phyloP scores from a whole-genome alignment of 768 basidiomycete genomes.

The Hemileccinum impolitum region DNA sequence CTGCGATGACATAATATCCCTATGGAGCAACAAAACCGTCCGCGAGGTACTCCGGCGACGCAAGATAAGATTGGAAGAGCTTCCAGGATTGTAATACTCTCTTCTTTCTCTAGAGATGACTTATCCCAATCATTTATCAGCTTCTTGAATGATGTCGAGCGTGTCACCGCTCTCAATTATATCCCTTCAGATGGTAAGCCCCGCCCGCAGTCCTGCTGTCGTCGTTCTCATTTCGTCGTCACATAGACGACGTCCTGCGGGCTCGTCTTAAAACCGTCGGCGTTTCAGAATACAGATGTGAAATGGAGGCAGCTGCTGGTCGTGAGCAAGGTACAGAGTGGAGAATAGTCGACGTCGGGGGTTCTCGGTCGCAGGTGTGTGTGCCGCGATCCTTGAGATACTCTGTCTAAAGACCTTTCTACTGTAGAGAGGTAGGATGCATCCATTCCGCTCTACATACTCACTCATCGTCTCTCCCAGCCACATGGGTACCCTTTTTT shows the following conservation, averaged over 20 bases:
- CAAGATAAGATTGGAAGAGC: constrained; percentile 49
- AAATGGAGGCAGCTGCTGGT: constrained; percentile 63
- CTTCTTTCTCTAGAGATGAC: not conserved
- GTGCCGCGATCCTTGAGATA: not conserved
- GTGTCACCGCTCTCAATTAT: constrained; percentile 43
- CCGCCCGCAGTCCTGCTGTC: not conserved
- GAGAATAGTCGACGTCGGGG: constrained; percentile 54
- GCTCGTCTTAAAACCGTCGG: constrained; percentile 64
- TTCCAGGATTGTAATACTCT: constrained; percentile 44
- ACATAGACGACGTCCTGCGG: constrained; percentile 47
- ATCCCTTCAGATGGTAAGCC: constrained; percentile 45
- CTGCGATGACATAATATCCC: constrained; percentile 39
- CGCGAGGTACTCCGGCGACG: constrained; percentile 40
- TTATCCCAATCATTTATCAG: constrained; percentile 19
- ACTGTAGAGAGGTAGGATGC: constrained; percentile 34
- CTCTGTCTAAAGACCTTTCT: constrained; percentile 3
- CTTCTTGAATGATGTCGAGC: constrained; percentile 50
- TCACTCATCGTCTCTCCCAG: constrained; percentile 25
- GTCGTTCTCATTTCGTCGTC: constrained; percentile 5
- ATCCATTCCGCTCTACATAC: not conserved
- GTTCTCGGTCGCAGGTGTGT: constrained; percentile 49
- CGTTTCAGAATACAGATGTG: constrained; percentile 78
- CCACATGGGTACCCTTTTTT: constrained; percentile 55
- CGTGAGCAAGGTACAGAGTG: constrained; percentile 51
- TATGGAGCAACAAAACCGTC: constrained; percentile 46